Base-by-base conservation (phyloP, 768 basidiomycete genomes). In the Tricholoma flavovirens region DNA sequence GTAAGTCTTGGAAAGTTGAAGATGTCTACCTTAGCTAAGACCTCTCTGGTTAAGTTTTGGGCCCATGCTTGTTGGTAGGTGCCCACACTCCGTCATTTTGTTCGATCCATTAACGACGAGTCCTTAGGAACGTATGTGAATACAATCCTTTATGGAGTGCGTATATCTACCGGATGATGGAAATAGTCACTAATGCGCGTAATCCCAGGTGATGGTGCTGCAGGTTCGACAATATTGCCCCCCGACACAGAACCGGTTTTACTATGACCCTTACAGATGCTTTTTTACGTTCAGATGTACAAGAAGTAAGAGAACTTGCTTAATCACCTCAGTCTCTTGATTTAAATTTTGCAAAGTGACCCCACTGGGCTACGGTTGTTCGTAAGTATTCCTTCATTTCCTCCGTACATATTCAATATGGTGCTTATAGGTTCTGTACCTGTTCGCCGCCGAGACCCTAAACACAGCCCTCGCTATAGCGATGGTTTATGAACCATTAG, bases 401-500 rank as follows among this genome's bases (percentile, higher is more conserved):
- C 9, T 38, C 51, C 49, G 32, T 15, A 43, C 19, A 24, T 35
- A 33, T 4, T 11, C 30, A 8, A 33, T 14, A 4, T 2, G 15
- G 24, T 2, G 11, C 3, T 9, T 1, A 17, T 57, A 78, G 76
- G 73, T 79, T 3, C 55, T 73, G 19, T 76, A 73, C 56, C 61
- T 79, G 5, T 77, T 81, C 58, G 36, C 73, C 14, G 57, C 73
- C 15, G 78, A 79, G 55, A 73, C 75, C 0, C 53, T 73, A 1
- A 79, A 79, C 55, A 77, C 77, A 2, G 76, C 62, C 5, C 73
- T 71, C 57, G 73, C 76, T 60, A 75, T 79, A 52, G 70, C 67
- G 5, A 73, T 79, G 62, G 71, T 79, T 63, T 81, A 74, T 50
- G 72, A 81, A 56, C 77, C 78, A 0, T 67, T 81, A 1, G 76